A percentile compares a stretch with the other conserved stretches of the same genome.
These are phyloP conservation scores for Cordyceps cateniannulata DNA, from an alignment of 2,329 filamentous ascomycete species.

Conservation along the genomic window DNA sequence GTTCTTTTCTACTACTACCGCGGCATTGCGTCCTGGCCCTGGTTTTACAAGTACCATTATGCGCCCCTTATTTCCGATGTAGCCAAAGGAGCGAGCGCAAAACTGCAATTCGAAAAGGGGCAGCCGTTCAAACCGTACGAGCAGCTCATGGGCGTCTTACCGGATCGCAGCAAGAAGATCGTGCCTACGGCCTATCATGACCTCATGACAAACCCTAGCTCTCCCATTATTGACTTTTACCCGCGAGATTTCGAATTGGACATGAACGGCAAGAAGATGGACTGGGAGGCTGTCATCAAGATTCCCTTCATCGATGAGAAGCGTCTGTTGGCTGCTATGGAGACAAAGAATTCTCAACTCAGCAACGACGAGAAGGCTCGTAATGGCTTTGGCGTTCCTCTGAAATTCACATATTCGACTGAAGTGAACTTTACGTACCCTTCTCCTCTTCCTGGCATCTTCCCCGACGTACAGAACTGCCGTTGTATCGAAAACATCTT, in stretches of 20 bases:
- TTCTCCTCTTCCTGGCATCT: conserved; percentile 81
- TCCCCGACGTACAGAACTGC: conserved; percentile 81
- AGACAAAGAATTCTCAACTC: conserved; percentile 71
- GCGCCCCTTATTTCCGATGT: conserved; percentile 98
- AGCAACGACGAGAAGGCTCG: conserved; percentile 70
- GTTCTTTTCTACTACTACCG: conserved; percentile 97
- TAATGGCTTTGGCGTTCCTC: conserved; percentile 83
- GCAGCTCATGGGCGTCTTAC: conserved; percentile 96
- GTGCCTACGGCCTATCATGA: conserved; percentile 83
- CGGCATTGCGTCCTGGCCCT: conserved; percentile 96
- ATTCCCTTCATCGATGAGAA: conserved; percentile 97
- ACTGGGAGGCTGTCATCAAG: conserved; percentile 98
- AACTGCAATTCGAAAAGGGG: conserved; percentile 88
- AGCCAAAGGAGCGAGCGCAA: conserved; percentile 74
- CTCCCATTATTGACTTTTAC: conserved; percentile 96
- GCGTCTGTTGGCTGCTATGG: conserved; percentile 79
- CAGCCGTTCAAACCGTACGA: conserved; percentile 94
- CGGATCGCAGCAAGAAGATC: conserved; percentile 94
- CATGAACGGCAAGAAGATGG: conserved; percentile 99
- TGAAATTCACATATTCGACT: conserved; percentile 85
- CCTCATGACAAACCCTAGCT: conserved; percentile 84
- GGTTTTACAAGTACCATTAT: conserved; percentile 97
- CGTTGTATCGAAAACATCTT: conserved; percentile 95
- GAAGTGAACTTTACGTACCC: conserved; percentile 77
- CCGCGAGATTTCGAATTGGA: conserved; percentile 94